A percentile compares a stretch with the other conserved stretches of the same genome.
phyloP scores from a whole-genome alignment of 2,329 filamentous ascomycete genomes.

The Plectosphaerella sp. region DNA sequence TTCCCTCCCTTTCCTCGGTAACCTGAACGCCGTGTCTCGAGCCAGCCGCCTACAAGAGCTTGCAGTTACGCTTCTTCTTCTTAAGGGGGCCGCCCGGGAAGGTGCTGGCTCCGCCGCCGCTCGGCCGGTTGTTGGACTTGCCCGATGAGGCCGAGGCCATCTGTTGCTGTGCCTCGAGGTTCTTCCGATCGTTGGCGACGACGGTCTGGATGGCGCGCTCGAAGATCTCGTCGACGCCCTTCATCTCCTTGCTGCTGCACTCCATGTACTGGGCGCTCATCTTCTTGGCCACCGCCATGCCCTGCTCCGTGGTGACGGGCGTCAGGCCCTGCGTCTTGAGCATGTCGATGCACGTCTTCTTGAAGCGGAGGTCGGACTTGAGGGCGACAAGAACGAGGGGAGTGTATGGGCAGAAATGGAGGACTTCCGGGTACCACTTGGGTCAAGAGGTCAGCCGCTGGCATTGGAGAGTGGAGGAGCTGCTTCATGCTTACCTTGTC shows the following conservation, averaged over 20 bases:
- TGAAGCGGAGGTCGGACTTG: slow-evolving; percentile 93
- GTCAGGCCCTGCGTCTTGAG: slow-evolving; percentile 97
- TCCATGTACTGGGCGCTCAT: slow-evolving; percentile 97
- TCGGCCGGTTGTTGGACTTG: slow-evolving; percentile 17
- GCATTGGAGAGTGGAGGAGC: neutral
- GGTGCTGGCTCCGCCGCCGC: slow-evolving; percentile 21
- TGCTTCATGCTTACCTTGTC: slow-evolving; percentile 70
- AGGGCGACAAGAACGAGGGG: slow-evolving; percentile 93
- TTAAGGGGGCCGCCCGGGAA: slow-evolving; percentile 55
- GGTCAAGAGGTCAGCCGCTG: slow-evolving; percentile 18
- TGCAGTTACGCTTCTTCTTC: slow-evolving; percentile 82
- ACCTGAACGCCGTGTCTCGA: neutral
- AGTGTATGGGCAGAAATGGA: slow-evolving; percentile 97
- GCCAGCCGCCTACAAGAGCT: slow-evolving; percentile 57
- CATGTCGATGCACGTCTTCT: slow-evolving; percentile 96
- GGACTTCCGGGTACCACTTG: slow-evolving; percentile 98
- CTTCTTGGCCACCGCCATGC: slow-evolving; percentile 79
- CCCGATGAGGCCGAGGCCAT: slow-evolving; percentile 29
- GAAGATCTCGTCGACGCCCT: slow-evolving; percentile 94
- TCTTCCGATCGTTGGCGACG: slow-evolving; percentile 73
- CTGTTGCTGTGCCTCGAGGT: slow-evolving; percentile 45
- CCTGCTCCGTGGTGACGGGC: slow-evolving; percentile 88
- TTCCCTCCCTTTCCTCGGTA: neutral
- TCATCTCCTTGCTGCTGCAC: slow-evolving; percentile 97
- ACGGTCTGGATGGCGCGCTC: slow-evolving; percentile 86